These are phyloP conservation scores for Epichloe gansuensis DNA, from an alignment of 2,329 filamentous ascomycete genomes.

Conservation along the genomic window DNA sequence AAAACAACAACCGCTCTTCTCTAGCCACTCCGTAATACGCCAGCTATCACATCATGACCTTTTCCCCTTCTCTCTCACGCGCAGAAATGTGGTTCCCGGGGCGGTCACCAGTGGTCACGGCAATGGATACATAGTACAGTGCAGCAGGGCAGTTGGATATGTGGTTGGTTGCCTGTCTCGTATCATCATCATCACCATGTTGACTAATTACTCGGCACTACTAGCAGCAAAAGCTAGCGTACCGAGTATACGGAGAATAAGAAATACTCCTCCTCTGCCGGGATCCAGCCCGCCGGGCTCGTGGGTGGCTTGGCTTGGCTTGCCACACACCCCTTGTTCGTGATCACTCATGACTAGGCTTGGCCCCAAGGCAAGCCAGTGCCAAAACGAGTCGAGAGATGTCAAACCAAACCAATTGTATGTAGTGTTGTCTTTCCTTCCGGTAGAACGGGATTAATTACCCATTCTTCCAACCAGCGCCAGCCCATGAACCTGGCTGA, in stretches of 20 bases:
- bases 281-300: neutral
- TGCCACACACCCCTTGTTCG: conserved; percentile 2
- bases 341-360: neutral
- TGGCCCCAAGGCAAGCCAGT: neutral
- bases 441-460: neutral
- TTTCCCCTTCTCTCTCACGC: too few species aligned
- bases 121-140: too few species aligned
- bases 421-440: neutral
- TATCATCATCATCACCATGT: too few species aligned
- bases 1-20: too few species aligned
- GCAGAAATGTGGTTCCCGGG: too few species aligned
- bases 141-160: too few species aligned
- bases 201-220: too few species aligned
- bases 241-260: neutral
- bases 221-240: neutral
- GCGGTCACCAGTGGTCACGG: too few species aligned
- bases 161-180: too few species aligned
- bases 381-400: neutral
- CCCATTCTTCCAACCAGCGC: neutral
- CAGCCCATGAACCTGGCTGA: conserved; percentile 5
- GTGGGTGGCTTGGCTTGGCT: neutral
- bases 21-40: too few species aligned
- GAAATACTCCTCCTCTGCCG: neutral
- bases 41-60: too few species aligned
- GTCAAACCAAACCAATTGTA: neutral